Evolutionary conservation across 148 eudicot genomes (phyloP).

Genomic region (Rhododendron ferrugineum): DNA sequence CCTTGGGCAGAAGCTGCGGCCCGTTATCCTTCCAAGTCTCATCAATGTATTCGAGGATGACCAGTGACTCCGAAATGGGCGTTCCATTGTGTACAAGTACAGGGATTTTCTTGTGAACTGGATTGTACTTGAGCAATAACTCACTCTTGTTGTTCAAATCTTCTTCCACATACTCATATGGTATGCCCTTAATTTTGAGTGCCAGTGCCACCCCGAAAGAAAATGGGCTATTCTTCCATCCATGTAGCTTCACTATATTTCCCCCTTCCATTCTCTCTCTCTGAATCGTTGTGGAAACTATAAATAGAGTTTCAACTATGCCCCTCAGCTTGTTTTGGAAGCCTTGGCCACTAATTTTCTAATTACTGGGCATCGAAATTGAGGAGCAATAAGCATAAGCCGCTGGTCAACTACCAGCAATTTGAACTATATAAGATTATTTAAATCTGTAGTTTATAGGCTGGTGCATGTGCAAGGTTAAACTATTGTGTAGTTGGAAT

Average conservation of each 20-base stretch:
- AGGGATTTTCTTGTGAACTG: conserved; percentile 11
- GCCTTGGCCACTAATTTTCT: background rate
- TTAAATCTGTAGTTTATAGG: background rate
- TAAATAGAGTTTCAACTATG: background rate
- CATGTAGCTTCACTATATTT: conserved; percentile 26
- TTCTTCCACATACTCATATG: conserved; percentile 33
- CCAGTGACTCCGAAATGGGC: conserved; percentile 4
- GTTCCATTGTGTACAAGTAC: conserved; percentile 3
- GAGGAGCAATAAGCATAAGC: background rate
- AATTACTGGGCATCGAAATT: background rate
- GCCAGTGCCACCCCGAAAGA: conserved; percentile 32
- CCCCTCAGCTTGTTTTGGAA: background rate
- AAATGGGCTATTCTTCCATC: conserved; percentile 36
- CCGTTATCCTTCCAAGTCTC: conserved; percentile 13
- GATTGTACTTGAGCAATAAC: conserved; percentile 15
- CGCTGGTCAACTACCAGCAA: background rate
- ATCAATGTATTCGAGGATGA: conserved; percentile 13
- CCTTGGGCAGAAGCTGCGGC: conserved; percentile 18
- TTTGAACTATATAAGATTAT: background rate
- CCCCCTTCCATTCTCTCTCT: conserved; percentile 16
- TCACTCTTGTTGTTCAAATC: conserved; percentile 35
- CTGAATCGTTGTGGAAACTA: background rate
- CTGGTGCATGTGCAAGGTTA: background rate
- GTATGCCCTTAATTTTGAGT: conserved; percentile 37
- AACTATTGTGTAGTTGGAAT: background rate